Percentiles rank a stretch among this genome's conserved stretches.
Conservation (phyloP, 2,329 filamentous ascomycete species). For the Monosporascus sp. region DNA sequence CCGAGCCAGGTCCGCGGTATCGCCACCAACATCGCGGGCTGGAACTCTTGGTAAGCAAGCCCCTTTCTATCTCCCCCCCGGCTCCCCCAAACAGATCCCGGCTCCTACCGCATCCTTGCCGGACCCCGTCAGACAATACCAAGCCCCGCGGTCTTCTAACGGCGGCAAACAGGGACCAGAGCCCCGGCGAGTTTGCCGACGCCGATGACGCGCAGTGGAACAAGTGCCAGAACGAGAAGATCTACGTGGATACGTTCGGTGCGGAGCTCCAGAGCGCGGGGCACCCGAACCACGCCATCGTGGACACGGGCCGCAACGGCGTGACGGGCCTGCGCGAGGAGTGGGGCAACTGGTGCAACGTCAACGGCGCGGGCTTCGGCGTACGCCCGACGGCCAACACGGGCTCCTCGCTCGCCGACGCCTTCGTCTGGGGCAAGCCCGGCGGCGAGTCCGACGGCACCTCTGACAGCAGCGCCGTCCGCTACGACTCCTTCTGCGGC, state of each 20-base stretch:
- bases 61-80: slow-evolving; percentile 14
- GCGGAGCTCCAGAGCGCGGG: slow-evolving; percentile 50
- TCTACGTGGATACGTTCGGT: slow-evolving; percentile 62
- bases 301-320: slow-evolving; percentile 29
- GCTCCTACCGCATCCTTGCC: too few relatives aligned
- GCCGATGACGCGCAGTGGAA: slow-evolving; percentile 42
- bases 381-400: slow-evolving; percentile 50
- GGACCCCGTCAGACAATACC: too few relatives aligned
- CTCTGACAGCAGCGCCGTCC: slow-evolving; percentile 34
- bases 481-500: slow-evolving; percentile 53
- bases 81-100: too few relatives aligned
- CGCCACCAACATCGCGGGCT: slow-evolving; percentile 54
- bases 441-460: slow-evolving; percentile 45
- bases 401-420: slow-evolving; percentile 48
- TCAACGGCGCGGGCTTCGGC: slow-evolving; percentile 53
- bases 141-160: neutral
- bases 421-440: slow-evolving; percentile 61
- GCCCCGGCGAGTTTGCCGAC: slow-evolving; percentile 28
- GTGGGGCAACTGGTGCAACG: slow-evolving; percentile 61
- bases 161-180: slow-evolving; percentile 17
- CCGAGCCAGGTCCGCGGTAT: slow-evolving; percentile 49
- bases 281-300: slow-evolving; percentile 35
- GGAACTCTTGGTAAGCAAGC: slow-evolving; percentile 44
- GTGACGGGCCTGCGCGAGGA: slow-evolving; percentile 45
- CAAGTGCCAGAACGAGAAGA: slow-evolving; percentile 48